Conservation (phyloP, 2,329 filamentous ascomycete species). For the Paecilomyces sp. region DNA sequence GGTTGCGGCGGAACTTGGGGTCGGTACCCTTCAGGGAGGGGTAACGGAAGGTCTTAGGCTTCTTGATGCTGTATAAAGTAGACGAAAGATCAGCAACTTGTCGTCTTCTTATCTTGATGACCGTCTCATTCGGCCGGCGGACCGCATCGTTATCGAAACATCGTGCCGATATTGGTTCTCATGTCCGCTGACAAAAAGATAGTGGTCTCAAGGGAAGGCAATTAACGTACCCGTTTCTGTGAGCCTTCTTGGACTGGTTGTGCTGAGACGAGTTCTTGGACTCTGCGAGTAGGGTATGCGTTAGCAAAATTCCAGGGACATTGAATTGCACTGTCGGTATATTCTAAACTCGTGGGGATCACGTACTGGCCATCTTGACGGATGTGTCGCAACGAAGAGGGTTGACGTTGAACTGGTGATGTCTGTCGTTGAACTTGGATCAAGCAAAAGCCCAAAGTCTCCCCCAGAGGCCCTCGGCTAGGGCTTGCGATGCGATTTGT, state of each 20-base stretch:
- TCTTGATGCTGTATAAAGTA: conserved; percentile 76
- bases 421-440: conserved; percentile 27
- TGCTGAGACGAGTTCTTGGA: conserved; percentile 99
- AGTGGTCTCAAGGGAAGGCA: neutral
- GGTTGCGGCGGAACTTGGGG: conserved; percentile 99
- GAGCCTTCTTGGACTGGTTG: conserved; percentile 97
- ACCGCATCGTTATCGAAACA: neutral
- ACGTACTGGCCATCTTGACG: conserved; percentile 43
- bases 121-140: neutral
- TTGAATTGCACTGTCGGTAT: neutral
- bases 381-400: conserved; percentile 31
- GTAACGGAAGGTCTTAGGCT: conserved; percentile 98
- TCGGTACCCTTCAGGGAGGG: conserved; percentile 97
- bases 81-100: conserved; percentile 3
- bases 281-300: conserved; percentile 50
- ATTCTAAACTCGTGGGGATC: neutral
- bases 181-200: neutral
- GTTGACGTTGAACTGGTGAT: conserved; percentile 27
- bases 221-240: conserved; percentile 87
- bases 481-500: conserved; percentile 27
- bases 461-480: conserved; percentile 21
- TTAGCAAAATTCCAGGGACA: neutral
- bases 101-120: neutral
- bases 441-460: conserved; percentile 19
- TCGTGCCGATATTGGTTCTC: neutral